Base-by-base conservation (phyloP, 202 grass and related monocot genomes). In the Saccharum hybrid region DNA sequence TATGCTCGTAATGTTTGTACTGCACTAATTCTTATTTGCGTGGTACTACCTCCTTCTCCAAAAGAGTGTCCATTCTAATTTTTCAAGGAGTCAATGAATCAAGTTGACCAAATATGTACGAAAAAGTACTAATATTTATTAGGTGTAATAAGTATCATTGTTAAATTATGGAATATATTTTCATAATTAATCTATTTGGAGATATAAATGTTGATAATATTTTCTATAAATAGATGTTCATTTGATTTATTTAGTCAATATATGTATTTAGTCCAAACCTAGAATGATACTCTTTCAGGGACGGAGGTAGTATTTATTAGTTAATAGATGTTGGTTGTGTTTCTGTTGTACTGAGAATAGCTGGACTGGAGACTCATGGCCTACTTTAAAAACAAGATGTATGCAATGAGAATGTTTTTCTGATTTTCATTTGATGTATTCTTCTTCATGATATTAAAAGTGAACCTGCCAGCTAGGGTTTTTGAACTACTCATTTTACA, bases 301-400 rank as follows among this genome's bases (percentile, higher is more conserved):
- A 57, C 2, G 52, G 52, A 57, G 7, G 19, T 21, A 1, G 52
- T 57, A 57, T 52, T 89, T 11, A 73, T 36, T 37, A 37, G 26
- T 77, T 69, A 7, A 18, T 70, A 10, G 2, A 74, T 86, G 2
- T 49, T 80, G 23, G 52, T 37, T n/a, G 10, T 48, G 39, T 69
- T 67, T 30, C 48, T 54, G 15, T 69, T 75, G 3, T 48, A 38
- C 26, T 79, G 31, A 36, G 6, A 28, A 74, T 68, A 39, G 6
- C 67, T 86, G 60, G 23, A 28, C 7, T 12, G 28, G 38, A 71
- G 71, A 76, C 51, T 81, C 14, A 38, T 7, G 38, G 41, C 26
- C 67, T 12, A 59, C 22, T 74, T 68, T 66, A 16, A 82, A 79
- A 64, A 75, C 63, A 41, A 67, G 7, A 79, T 80, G 19, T 63